Percentiles rank a stretch among this genome's conserved stretches.
These are phyloP conservation scores for Arthrobotrys conoides DNA, from an alignment of 2,329 filamentous ascomycete genomes.

Conservation along the genomic window DNA sequence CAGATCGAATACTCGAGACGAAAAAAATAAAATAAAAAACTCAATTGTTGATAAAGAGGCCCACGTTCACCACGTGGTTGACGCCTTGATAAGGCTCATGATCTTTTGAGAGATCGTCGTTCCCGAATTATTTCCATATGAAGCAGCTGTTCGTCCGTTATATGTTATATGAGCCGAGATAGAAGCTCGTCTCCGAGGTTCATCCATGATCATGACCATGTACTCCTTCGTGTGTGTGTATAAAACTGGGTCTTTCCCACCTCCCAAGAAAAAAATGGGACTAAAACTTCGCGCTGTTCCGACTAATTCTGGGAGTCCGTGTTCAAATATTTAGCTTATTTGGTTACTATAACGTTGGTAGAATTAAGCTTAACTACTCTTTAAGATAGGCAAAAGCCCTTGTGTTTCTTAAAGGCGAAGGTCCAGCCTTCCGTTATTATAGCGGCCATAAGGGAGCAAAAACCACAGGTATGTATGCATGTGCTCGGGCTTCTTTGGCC, in stretches of 20 bases:
- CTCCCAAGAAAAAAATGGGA: background rate
- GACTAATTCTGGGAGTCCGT: background rate
- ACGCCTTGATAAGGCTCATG: constrained; percentile 4
- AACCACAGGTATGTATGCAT: background rate
- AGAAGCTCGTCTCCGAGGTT: constrained; percentile 9
- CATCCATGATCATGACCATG: background rate
- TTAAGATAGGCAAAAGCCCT: constrained; percentile 24
- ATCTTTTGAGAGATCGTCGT: constrained; percentile 13
- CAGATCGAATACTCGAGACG: constrained; percentile 46
- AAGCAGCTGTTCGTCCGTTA: background rate
- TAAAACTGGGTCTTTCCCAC: constrained; percentile 7
- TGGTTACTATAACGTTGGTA: too few relatives aligned
- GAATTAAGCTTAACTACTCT: constrained; percentile 39
- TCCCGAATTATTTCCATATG: background rate
- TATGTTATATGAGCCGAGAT: background rate
- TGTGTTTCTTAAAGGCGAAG: background rate
- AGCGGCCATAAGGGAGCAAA: background rate
- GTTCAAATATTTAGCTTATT: constrained; percentile 17
- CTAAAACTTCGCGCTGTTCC: background rate
- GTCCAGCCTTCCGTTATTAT: constrained; percentile 25
- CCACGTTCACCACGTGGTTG: constrained; percentile 52
- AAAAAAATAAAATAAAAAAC: background rate
- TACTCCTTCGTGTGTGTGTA: background rate
- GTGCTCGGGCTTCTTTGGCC: constrained; percentile 4
- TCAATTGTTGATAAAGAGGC: background rate